Evolutionary conservation across 2,329 filamentous ascomycete species (phyloP), one percentile per base, ranked within the genome.

Genomic region (Cytospora chrysosperma): DNA sequence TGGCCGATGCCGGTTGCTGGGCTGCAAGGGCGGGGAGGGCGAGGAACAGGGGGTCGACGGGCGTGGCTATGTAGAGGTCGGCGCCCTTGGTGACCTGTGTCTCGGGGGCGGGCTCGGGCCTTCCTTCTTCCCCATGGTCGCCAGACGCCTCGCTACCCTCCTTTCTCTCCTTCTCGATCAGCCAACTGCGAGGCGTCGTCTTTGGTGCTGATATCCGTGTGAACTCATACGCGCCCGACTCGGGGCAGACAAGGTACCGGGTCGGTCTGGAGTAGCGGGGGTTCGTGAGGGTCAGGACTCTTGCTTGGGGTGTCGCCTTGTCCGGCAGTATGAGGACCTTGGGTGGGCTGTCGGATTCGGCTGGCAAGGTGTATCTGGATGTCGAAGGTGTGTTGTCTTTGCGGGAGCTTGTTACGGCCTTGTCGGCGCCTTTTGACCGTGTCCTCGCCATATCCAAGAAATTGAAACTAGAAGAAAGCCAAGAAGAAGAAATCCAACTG

Each of bases 31-130:
- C 84, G 0, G 94, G 90, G 1, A 98, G 79, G 4, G 96, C 73
- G 57, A 98, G 80, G 77, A 98, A 98, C 3, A 97, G 72, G 6
- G 91, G 84, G 74, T 99, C 95, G 61, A 97, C 81, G 2, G 87
- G 85, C 1, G 95, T 97, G 10, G 94, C 92, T 64, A 98, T 77
- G 70, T 90, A 89, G n/a, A 98, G 78, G 65, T 93, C 87, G 37
- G 92, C 87, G 51, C 82, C 82, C 70, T 88, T 87, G 37, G 87
- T 83, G 27, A 92, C 69, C 43, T 77, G 75, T 0, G 74, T 64
- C n/a, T 70, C 63, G n/a, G 75, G 72, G n/a, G 37, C 51, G 7
- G n/a, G 15, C 21, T 49, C 37, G 17, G 19, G 19, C n/a, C 2
- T 9, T 27, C 65, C 68, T 32, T 64, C 3, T 53, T 57, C 56